phyloP scores from a whole-genome alignment of 2,329 filamentous ascomycete genomes.

The Purpureocillium takamizusanense region DNA sequence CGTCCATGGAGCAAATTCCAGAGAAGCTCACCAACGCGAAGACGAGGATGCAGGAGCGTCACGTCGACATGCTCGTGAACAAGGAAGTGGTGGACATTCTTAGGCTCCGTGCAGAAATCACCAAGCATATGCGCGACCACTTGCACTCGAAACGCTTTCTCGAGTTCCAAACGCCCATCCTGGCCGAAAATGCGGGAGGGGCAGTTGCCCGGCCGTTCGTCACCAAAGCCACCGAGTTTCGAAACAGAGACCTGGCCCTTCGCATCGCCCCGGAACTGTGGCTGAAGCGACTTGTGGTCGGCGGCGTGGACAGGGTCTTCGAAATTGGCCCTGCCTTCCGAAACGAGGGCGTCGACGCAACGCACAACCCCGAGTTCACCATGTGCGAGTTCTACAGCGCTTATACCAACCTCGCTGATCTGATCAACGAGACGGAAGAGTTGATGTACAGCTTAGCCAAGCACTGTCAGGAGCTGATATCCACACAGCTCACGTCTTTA shows the following conservation, averaged over 20 bases:
- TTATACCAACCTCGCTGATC: conserved; percentile 64
- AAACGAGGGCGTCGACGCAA: conserved; percentile 85
- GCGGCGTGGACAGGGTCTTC: conserved; percentile 80
- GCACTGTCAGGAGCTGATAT: conserved; percentile 37
- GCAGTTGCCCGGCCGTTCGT: conserved; percentile 81
- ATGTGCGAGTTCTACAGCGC: conserved; percentile 96
- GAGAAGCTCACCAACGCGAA: conserved; percentile 60
- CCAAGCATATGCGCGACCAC: conserved; percentile 64
- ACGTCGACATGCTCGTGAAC: conserved; percentile 80
- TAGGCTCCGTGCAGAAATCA: conserved; percentile 64
- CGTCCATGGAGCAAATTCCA: conserved; percentile 73
- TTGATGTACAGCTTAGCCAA: conserved; percentile 53
- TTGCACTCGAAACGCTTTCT: conserved; percentile 65
- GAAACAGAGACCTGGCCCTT: conserved; percentile 61
- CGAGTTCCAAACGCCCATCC: conserved; percentile 85
- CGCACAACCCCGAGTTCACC: conserved; percentile 95
- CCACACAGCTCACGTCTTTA: conserved; percentile 35
- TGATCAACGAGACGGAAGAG: conserved; percentile 68
- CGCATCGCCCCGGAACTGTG: conserved; percentile 91
- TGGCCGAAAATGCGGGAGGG: conserved; percentile 75
- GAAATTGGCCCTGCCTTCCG: conserved; percentile 90
- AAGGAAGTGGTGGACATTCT: conserved; percentile 58
- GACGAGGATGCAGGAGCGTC: conserved; percentile 65
- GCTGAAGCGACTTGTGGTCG: conserved; percentile 85
- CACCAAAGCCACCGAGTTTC: conserved; percentile 69